Conservation (phyloP, 257 asterid species). For the Solanum pimpinellifolium region DNA sequence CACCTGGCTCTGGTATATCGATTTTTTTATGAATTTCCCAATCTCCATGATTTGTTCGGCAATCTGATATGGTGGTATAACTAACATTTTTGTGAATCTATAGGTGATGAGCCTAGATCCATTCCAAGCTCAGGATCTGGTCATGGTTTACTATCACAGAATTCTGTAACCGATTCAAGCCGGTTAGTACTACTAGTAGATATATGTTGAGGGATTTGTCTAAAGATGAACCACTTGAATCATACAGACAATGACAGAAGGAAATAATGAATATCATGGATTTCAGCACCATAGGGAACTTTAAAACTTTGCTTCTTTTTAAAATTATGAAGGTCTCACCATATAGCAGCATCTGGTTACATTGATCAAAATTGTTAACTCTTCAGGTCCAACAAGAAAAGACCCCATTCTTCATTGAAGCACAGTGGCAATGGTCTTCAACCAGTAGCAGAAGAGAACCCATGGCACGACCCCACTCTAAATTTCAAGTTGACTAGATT, state of each 20-base stretch:
- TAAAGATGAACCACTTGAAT: not conserved
- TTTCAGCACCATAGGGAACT: not conserved
- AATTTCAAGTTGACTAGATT: slow-evolving; percentile 38
- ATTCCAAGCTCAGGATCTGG: slow-evolving; percentile 83
- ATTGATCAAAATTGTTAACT: slow-evolving; percentile 1
- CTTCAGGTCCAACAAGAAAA: slow-evolving; percentile 58
- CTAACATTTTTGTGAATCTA: slow-evolving; percentile 2
- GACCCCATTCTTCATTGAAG: slow-evolving; percentile 46
- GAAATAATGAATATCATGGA: not conserved
- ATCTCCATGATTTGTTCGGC: not conserved
- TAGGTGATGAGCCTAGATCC: slow-evolving; percentile 55
- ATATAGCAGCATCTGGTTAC: not conserved
- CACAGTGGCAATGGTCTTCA: slow-evolving; percentile 63
- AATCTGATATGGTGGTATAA: not conserved
- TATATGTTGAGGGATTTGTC: not conserved
- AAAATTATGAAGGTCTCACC: not conserved
- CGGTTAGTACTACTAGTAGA: slow-evolving; percentile 30
- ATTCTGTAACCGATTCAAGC: slow-evolving; percentile 50
- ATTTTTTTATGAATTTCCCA: not conserved
- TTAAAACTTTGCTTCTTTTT: not conserved
- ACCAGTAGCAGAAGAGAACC: slow-evolving; percentile 69
- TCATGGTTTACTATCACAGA: slow-evolving; percentile 43
- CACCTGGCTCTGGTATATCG: slow-evolving; percentile 61
- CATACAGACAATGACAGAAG: not conserved
- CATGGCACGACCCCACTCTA: slow-evolving; percentile 46